Evolutionary conservation across 345 rosid species (phyloP), one percentile per base, ranked within the genome.

Genomic region (Lepidium africanum): DNA sequence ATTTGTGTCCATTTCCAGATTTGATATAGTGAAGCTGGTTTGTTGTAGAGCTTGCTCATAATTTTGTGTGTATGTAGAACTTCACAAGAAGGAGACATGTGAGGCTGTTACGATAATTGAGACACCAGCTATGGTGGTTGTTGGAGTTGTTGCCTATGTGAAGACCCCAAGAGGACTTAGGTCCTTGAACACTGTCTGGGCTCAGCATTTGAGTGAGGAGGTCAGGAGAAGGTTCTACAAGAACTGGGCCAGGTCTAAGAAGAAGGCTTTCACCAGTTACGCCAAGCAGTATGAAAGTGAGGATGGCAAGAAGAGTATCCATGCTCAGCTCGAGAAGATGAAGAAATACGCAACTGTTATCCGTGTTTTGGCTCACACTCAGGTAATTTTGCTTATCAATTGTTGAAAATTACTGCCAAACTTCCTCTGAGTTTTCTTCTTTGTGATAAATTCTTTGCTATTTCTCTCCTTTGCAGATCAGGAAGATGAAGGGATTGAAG

Each of bases 1-100:
- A 35, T 10, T 55, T 17, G 2, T 54, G 14, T 15, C 36, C 1
- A 33, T 15, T 30, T 30, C 5, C 9, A 8, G 25, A 15, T 15
- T 30, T 30, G 32, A 5, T 2, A 0, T 5, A 30, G 7, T 5
- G 33, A 30, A 6, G 33, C 7, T 30, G 7, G 33, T 30, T 6
- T 30, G 33, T 30, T 30, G 33, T 30, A 30, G 33, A 30, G 7
- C 33, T 5, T 30, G 33, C 33, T 30, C 33, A 30, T 30, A 30
- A 5, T 6, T 30, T 30, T 30, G 1, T 17, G 13, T 37, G 33
- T 17, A 4, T 55, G 5, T 58, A 90, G 96, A 88, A 81, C 97
- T 90, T 64, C 97, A 90, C 85, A 91, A 91, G 88, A 91, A 88
- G 81, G 97, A 91, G 81, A 86, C 97, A 0, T 88, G 96, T 19